A percentile compares a stretch with the other conserved stretches of the same genome.
Conservation (phyloP, 1,139 yeast genomes). For the Petasospora rhodanensis region DNA sequence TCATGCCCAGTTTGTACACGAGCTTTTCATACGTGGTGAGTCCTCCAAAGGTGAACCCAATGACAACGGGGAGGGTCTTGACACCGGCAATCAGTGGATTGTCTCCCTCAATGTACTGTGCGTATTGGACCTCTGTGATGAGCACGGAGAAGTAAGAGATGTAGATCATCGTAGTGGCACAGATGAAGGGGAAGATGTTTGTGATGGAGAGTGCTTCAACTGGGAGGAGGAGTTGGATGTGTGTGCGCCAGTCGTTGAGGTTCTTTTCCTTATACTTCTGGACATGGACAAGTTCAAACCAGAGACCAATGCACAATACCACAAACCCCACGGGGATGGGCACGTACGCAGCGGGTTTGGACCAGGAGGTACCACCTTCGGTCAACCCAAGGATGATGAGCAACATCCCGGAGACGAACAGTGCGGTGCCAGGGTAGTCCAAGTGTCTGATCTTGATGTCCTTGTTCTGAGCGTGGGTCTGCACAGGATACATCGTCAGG, state of each 20-base stretch:
- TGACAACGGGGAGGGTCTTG: conserved; percentile 24
- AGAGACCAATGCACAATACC: conserved; percentile 9
- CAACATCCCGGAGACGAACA: conserved; percentile 27
- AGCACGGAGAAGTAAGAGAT: no score
- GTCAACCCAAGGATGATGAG: conserved; percentile 32
- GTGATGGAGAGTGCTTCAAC: no score
- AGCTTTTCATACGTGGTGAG: conserved; percentile 10
- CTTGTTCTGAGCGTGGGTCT: conserved; percentile 15
- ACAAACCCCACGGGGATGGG: conserved; percentile 20
- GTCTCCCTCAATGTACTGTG: conserved; percentile 17
- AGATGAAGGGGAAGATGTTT: no score
- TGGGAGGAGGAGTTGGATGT: no score
- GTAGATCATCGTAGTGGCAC: no score
- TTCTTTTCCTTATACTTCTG: conserved; percentile 8
- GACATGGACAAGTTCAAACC: conserved; percentile 17
- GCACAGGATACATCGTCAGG: conserved; percentile 19
- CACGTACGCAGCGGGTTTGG: conserved; percentile 28
- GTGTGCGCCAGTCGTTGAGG: no score
- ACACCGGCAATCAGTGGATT: conserved; percentile 27
- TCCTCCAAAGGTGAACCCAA: conserved; percentile 10
- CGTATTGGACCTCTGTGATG: conserved; percentile 17
- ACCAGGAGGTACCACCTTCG: conserved; percentile 33
- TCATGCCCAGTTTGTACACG: conserved; percentile 18
- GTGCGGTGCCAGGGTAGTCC: conserved; percentile 27
- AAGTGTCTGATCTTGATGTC: conserved; percentile 20